phyloP scores from a whole-genome alignment of 2,329 filamentous ascomycete species.

The Periconia macrospinosa region DNA sequence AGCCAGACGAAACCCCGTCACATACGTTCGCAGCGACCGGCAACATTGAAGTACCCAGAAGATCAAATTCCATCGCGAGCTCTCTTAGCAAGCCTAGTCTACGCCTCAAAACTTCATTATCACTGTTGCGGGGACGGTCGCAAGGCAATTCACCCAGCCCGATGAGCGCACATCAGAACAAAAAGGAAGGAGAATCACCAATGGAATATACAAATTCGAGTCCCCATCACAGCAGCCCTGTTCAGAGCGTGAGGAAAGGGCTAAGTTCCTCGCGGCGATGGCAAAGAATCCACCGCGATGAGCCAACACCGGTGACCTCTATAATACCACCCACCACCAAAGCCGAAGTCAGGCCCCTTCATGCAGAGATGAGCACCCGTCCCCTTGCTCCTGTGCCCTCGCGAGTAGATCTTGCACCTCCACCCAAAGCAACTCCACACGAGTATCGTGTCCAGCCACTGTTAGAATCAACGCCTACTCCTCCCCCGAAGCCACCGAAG shows the following conservation, averaged over 20 bases:
- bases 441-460: neutral
- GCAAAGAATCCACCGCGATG: constrained; percentile 16
- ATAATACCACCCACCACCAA: neutral
- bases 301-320: neutral
- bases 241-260: constrained; percentile 17
- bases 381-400: neutral
- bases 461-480: neutral
- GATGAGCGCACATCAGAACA: constrained; percentile 8
- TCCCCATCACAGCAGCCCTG: neutral
- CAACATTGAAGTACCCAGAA: constrained; percentile 25
- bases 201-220: neutral
- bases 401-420: neutral
- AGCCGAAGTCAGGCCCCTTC: neutral
- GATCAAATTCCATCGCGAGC: constrained; percentile 29
- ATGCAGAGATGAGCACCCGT: neutral
- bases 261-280: constrained; percentile 21
- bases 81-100: constrained; percentile 29
- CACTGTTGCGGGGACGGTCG: constrained; percentile 21
- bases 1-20: constrained; percentile 30
- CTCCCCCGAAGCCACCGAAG: constrained; percentile 3
- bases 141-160: constrained; percentile 14
- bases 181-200: constrained; percentile 1
- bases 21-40: constrained; percentile 27
- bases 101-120: constrained; percentile 28
- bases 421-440: neutral